Evolutionary conservation across 1,284 basidiomycete genomes (phyloP), one percentile per base, ranked within the genome.

Genomic region (Xerocomus nothofagi): DNA sequence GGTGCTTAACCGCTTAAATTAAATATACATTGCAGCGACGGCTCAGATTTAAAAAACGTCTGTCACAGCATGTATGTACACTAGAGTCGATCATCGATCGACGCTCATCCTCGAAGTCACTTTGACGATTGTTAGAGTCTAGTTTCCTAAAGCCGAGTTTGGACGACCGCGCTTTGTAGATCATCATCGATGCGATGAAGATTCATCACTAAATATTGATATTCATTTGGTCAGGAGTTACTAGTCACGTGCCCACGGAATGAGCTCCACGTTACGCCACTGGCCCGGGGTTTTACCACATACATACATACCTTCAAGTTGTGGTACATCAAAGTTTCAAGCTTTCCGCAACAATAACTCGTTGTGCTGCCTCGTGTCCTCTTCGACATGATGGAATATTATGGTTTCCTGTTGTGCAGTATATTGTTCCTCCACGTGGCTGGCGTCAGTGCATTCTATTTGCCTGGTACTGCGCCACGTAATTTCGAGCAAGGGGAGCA

Each of bases 381-480:
- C 38, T 45, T 44, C 21, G 47, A 44, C 39, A 65, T 66, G 64
- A 66, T 45, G 59, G 42, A 47, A 38, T 39, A 33, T 14, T 46
- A 23, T 33, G 18, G 39, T 14, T 37, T 54, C 30, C 43, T 63
- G 17, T 32, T 66, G 9, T 49, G 54, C 1, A 42, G 53, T 20
- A 36, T 55, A 21, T 30, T 70, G 6, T 36, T 69, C 0, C 51
- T 67, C n/a, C 53, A 44, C 1, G 46, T 45, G 12, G 41, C 33
- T 23, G 31, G 51, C 39, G 67, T 70, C 17, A 54, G 69, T 48
- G 82, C 81, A 21, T 86, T 86, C 73, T 86, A 86, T 65, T 72
- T 86, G n/a, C 84, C 84, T 18, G 84, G 84, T 14, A 81, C 90
- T 34, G 91, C 93, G 14, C 93, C 92, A 2, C 84, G 80, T 63